These are phyloP conservation scores for Aspergillus jensenii DNA, from an alignment of 2,329 filamentous ascomycete genomes.

Conservation along the genomic window DNA sequence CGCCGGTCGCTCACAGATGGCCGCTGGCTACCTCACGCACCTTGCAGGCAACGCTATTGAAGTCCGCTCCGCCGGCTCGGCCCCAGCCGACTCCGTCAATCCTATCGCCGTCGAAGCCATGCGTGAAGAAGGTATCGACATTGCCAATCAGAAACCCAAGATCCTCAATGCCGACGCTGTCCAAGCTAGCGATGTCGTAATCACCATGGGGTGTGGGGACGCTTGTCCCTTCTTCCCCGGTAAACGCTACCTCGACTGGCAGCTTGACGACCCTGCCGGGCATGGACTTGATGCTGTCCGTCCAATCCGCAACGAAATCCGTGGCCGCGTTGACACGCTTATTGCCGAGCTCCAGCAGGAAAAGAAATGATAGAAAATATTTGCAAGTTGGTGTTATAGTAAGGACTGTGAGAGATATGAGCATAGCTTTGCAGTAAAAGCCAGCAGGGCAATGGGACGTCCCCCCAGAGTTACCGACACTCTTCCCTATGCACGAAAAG, in stretches of 20 bases:
- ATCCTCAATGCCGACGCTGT: slow-evolving; percentile 24
- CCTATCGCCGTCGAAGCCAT: slow-evolving; percentile 24
- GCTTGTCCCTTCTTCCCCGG: slow-evolving; percentile 27
- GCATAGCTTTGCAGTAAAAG: not conserved
- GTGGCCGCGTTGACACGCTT: not conserved
- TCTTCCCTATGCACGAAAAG: slow-evolving; percentile 1
- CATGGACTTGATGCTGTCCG: slow-evolving; percentile 23
- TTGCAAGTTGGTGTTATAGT: not conserved
- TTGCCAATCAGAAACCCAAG: slow-evolving; percentile 24
- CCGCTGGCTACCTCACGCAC: slow-evolving; percentile 16
- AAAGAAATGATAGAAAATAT: not conserved
- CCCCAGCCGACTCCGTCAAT: slow-evolving; percentile 25
- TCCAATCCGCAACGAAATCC: slow-evolving; percentile 23
- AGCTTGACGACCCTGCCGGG: slow-evolving; percentile 27
- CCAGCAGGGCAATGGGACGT: not conserved
- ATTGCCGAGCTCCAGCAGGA: not conserved
- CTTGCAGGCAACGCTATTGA: slow-evolving; percentile 18
- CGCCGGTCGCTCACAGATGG: slow-evolving; percentile 29
- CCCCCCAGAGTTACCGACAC: not conserved
- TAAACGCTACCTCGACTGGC: slow-evolving; percentile 28
- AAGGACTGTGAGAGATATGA: not conserved
- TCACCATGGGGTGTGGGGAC: slow-evolving; percentile 30
- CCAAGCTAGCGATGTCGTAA: slow-evolving; percentile 24
- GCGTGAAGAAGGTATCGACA: slow-evolving; percentile 28
- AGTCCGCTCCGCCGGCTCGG: slow-evolving; percentile 28